Base-by-base conservation (phyloP, 305 asterid genomes). In the Ilex paraguariensis region DNA sequence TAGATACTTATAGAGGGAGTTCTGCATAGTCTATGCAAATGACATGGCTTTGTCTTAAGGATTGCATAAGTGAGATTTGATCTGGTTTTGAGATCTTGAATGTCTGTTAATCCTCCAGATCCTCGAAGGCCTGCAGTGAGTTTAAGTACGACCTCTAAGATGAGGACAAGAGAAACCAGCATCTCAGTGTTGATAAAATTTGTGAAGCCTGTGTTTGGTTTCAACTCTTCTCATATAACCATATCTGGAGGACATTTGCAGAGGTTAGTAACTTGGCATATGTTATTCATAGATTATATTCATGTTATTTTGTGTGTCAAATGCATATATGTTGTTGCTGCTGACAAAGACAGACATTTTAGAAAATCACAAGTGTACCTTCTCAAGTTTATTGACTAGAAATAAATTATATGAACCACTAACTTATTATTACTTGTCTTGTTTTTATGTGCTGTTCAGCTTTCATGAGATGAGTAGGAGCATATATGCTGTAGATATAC, bases 181-280 rank as follows among this genome's bases (percentile, higher is more conserved):
- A 75, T 92, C 69, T 76, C 75, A 36, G 44, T 93, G 49, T 60
- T 86, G 68, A 75, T 93, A 74, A 86, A 78, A 60, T 93, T 93
- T 70, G 46, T 74, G 70, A 90, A 93, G 80, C 96, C 98, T 4
- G 97, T 93, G 0, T 81, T 87, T 57, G 95, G 81, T 32, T 93
- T 93, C 57, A 90, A 93, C 73, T 81, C 96, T 30, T 82, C 95
- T 56, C 86, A 85, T 61, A 12, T 93, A 54, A 70, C 87, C 51
- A 56, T 90, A 52, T 69, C 82, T 4, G 95, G 98, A 45, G 97
- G 97, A 13, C 70, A 74, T 71, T 69, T 90, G 81, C 77, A 68
- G 64, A 85, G 96, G 98, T 93, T 31, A 68, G 69, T 54, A 57
- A 58, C 31, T 66, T 17, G 51, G 40, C 60, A 32, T 42, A 45